Evolutionary conservation across 2,329 filamentous ascomycete genomes (phyloP).

Genomic region (Ceratocystis albifundus): DNA sequence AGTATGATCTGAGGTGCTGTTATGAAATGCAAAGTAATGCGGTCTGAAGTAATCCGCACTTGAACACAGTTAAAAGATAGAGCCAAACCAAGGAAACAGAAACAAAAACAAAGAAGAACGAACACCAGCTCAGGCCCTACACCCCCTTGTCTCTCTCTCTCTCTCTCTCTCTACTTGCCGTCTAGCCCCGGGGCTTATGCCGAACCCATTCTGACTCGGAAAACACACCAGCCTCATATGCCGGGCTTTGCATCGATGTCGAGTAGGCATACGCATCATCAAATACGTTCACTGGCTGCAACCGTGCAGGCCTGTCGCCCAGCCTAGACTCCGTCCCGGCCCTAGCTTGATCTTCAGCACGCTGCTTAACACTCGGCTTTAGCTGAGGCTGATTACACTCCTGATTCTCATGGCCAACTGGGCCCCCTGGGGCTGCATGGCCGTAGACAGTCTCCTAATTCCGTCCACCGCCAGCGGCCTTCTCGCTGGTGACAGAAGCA

Average conservation of each 20-base stretch:
- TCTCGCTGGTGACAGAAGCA: conserved; percentile 16
- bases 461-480: conserved; percentile 10
- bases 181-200: background rate
- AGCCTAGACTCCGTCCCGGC: background rate
- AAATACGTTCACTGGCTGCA: conserved; percentile 10
- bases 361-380: no score
- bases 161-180: background rate
- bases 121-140: background rate
- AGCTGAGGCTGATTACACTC: background rate
- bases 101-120: background rate
- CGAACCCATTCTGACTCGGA: conserved; percentile 15
- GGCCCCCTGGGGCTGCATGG: conserved; percentile 8
- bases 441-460: conserved; percentile 12
- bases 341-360: no score
- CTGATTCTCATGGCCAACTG: background rate
- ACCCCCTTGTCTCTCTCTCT: background rate
- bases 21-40: no score
- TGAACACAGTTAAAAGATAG: background rate
- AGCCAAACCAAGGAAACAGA: background rate
- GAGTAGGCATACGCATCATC: conserved; percentile 18
- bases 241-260: conserved; percentile 22
- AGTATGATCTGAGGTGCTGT: no score
- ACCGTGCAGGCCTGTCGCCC: background rate
- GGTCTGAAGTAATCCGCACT: no score
- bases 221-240: conserved; percentile 19